Base-by-base conservation (phyloP, 352 stramenopile genomes). In the Phytopythium kandeliae region DNA sequence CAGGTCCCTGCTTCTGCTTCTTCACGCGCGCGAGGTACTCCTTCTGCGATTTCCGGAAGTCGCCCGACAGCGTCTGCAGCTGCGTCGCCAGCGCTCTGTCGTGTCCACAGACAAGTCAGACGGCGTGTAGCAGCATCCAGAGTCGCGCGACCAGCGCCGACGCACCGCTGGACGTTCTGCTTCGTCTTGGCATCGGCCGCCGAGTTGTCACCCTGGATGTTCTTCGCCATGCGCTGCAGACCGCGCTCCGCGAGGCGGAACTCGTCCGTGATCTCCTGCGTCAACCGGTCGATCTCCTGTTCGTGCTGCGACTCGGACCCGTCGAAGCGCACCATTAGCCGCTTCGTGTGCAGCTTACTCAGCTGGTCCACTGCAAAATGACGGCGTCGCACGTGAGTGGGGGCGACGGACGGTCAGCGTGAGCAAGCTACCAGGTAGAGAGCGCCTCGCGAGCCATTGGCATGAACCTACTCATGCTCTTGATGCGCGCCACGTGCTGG, bases 41-140 rank as follows among this genome's bases (percentile, higher is more conserved):
- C 47, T 98, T 98, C 64, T 99, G 97, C 30, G 88, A 96, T 67
- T 97, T 96, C 48, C 97, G 85, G 69, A 99, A 99, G 22, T 94
- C 81, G 7, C 94, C 86, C 25, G 89, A 98, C 17, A 99, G 75
- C 43, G 92, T 86, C 78, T 99, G 97, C 6, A 99, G 78, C 62
- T 98, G 92, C 49, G 96, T 98, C 11, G 97, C 97, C 21, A 99
- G 68, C 26, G 82, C 85, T 54, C 78, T 88, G 56, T 16, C 30
- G 54, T 25, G 25, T 13, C 51, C 19, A 45, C 43, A 5, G 24
- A 30, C 30, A 44, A 8, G 24, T 13, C 7, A 34, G 38, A n/a
- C 11, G 9, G 37, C 22, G 31, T 11, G 3, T 2, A 31, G 16
- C 26, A 19, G 17, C 12, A 30, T 12, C 16, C n/a, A n/a, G n/a